Base-by-base conservation (phyloP, 371 early-diverging fungal genomes). In the Apophysomyces elegans region DNA sequence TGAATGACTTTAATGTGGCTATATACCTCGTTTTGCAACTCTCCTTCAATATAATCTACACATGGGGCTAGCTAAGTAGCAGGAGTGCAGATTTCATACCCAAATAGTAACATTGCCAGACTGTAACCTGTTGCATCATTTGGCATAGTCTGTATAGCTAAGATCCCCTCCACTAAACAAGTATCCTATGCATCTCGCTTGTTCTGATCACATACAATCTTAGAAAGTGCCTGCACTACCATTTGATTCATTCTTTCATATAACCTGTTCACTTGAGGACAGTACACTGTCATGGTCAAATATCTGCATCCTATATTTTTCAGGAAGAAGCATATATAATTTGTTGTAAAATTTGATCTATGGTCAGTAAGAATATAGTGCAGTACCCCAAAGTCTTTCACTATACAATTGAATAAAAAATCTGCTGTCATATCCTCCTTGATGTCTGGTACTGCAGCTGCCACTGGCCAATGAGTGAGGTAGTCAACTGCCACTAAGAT, bases 201-300 rank as follows among this genome's bases (percentile, higher is more conserved):
- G 32, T 56, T 58, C 14, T 59, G 7, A 32, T 75, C 68, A 0
- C 44, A 18, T 1, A 11, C 43, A 1, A 75, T 7, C 56, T 75
- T 68, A 2, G 68, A 39, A 4, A 72, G 26, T 0, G 44, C 45
- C 7, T 65, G 39, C 0, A 63, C 66, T 0, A 71, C 11, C 0
- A 67, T 76, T 43, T 69, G 58, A 50, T 78, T 80, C 47, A 75
- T 64, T 11, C 81, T 45, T 64, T 84, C 75, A 2, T 72, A 72
- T 7, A 71, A 45, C 0, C 77, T 77, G 68, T 76, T 79, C 0
- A 66, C 65, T 59, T 78, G 72, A 0, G 75, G 79, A 37, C 72
- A 14, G 58, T 68, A 67, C 12, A 72, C 70, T 1, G 78, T 71
- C 13, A 70, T 71, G 13, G 63, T 61, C 0, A 62, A 16, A 32